Evolutionary conservation across 1,284 basidiomycete genomes (phyloP), one percentile per base, ranked within the genome.

Genomic region (Singerocomus inundabilis): DNA sequence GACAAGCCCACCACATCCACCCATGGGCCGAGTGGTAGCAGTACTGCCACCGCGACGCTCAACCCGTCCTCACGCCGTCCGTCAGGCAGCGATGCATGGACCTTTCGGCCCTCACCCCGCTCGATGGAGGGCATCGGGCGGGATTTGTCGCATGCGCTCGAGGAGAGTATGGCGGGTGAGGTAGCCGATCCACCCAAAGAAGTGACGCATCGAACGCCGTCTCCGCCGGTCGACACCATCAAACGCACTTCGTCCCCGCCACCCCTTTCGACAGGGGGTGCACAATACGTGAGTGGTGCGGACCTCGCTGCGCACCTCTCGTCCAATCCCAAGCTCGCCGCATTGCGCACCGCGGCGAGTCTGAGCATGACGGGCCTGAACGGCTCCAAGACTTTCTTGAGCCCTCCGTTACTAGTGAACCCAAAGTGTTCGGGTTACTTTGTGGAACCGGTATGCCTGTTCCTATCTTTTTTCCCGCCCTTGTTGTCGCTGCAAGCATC

Each of bases 391-490:
- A 51, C 59, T 26, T 42, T 59, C 5, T 44, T 68, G 42, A 84
- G 80, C 47, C 77, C 82, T 4, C 88, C 89, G 5, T 88, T 90
- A 48, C 70, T 92, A 39, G 73, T 74, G 41, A 89, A 88, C 66
- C 72, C 83, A 4, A 85, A 86, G 61, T 98, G 94, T 70, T 95
- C 93, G 2, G 92, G 93, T 7, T 98, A 98, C 71, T 98, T 98
- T 68, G 84, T 98, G 43, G 96, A 99, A 68, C 94, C 95, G 34
- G 89, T 94, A 61, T 12, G 38, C 11, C 18, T 2, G 8, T 12
- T 7, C 16, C 16, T 5, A 6, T 6, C 9, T 8, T 8, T 1
- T 15, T 11, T 28, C 12, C 13, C 13, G 3, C n/a, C 10, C 7
- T 36, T 24, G 7, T 21, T 15, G 21, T 11, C 8, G 12, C 6